Evolutionary conservation across 352 stramenopile species (phyloP).

Genomic region (Pythium volutum): DNA sequence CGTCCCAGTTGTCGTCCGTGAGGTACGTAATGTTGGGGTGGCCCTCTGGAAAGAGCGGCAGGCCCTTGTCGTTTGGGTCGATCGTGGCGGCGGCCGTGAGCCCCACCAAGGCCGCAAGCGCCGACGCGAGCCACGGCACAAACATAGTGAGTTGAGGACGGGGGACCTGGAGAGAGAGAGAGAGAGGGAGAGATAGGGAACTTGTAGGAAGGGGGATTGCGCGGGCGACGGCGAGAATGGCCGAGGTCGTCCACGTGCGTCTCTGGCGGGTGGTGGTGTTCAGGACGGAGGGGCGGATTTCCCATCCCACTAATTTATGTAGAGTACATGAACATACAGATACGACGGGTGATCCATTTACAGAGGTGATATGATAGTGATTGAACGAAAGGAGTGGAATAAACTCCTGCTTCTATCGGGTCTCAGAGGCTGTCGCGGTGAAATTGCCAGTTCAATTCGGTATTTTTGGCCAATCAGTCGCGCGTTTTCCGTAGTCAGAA

Average conservation of each 20-base stretch:
- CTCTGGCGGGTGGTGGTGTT: not conserved
- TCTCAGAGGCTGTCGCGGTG: not conserved
- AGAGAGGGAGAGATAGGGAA: not conserved
- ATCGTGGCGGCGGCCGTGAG: conserved; percentile 20
- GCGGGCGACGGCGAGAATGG: too few species aligned
- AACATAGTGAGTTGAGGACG: conserved; percentile 13
- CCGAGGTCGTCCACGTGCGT: too few species aligned
- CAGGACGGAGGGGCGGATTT: not conserved
- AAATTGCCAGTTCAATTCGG: conserved; percentile 10
- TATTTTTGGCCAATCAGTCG: conserved; percentile 6
- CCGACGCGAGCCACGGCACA: conserved; percentile 11
- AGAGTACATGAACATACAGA: not conserved
- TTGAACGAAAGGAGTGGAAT: too few species aligned
- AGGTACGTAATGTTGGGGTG: conserved; percentile 87
- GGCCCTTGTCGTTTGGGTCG: conserved; percentile 71
- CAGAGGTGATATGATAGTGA: not conserved
- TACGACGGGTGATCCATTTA: not conserved
- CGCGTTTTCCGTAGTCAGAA: not conserved
- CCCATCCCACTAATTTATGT: not conserved
- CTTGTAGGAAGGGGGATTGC: not conserved
- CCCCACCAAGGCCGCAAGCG: not conserved
- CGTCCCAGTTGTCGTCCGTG: conserved; percentile 81
- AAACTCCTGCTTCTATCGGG: not conserved
- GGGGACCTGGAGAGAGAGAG: conserved; percentile 5
- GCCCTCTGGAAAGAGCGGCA: conserved; percentile 72